Base-by-base conservation (phyloP, 805 yeast species). In the Yamadazyma ubonensis region DNA sequence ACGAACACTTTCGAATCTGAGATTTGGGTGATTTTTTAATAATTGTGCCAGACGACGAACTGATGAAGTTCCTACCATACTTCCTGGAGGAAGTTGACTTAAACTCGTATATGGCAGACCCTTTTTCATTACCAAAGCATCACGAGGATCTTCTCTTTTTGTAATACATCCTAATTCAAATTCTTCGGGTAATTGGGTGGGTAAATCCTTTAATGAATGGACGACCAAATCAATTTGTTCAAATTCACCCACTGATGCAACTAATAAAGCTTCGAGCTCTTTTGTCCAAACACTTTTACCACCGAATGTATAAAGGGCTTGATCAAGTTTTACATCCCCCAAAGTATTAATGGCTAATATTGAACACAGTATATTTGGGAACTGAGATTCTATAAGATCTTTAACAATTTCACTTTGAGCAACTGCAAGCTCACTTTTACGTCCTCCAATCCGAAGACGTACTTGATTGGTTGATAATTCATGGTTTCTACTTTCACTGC, bases 231-330 rank as follows among this genome's bases (percentile, higher is more conserved):
- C 97, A 35, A 91, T 70, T 62, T 80, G 73, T 38, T 84, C 81
- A 50, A 71, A 80, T 34, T 64, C 68, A 20, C 83, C 90, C 18
- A 79, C 72, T 33, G 75, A 70, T 46, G 75, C 75, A 48, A 84
- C 73, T 28, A 91, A 67, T 35, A 89, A 66, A 17, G 81, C 81
- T 63, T 93, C 99, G 42, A 93, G 71, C 63, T 93, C 99, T 57
- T 86, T 86, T 2, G 99, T 93, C 99, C 99, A 93, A 17, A 93
- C 62, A 0, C 96, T 80, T 60, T 93, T 93, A 18, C 99, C 99
- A 30, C 97, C 98, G 64, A 93, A 93, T 3, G 96, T 78, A 61
- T 91, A 93, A 36, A 93, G 70, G 6, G 99, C 96, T 57, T 79
- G 82, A 55, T 74, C 76, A 57, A 81, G 93, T 21, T 85, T 82